These are phyloP conservation scores for Balakata baccata DNA, from an alignment of 345 rosid species.

Conservation along the genomic window DNA sequence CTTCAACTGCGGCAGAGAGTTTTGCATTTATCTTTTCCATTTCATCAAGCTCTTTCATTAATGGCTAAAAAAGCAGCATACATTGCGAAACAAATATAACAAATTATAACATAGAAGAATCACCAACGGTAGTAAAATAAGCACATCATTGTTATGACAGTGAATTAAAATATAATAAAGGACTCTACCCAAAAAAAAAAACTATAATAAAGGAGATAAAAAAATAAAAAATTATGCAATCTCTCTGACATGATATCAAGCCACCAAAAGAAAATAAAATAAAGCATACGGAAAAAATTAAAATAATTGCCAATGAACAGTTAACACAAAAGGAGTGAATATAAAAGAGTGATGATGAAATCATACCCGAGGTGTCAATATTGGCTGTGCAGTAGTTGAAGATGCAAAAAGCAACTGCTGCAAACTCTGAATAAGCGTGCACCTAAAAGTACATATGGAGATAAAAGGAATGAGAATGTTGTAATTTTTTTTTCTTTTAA, in stretches of 20 bases:
- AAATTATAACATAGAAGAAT: constrained; percentile 21
- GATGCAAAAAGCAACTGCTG: constrained; percentile 93
- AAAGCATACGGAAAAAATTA: background rate
- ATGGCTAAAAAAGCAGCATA: constrained; percentile 40
- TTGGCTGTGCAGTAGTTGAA: constrained; percentile 92
- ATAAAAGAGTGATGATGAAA: background rate
- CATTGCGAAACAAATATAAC: constrained; percentile 2
- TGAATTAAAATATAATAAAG: background rate
- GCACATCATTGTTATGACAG: background rate
- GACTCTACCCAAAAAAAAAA: no score
- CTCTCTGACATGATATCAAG: no score
- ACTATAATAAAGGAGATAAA: background rate
- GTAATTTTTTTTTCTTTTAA: background rate
- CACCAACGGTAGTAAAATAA: background rate
- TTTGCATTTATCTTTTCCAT: constrained; percentile 85
- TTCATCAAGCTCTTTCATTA: constrained; percentile 93
- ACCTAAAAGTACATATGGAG: constrained; percentile 38
- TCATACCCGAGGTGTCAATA: constrained; percentile 77
- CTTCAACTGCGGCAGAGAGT: constrained; percentile 85
- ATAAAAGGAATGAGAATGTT: constrained; percentile 4
- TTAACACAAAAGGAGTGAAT: background rate
- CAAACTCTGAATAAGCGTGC: constrained; percentile 74
- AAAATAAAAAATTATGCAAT: no score
- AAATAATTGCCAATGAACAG: constrained; percentile 13
- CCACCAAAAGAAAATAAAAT: no score